Conservation (phyloP, 2,329 filamentous ascomycete genomes). For the Cephalotrichum gorgonifer region DNA sequence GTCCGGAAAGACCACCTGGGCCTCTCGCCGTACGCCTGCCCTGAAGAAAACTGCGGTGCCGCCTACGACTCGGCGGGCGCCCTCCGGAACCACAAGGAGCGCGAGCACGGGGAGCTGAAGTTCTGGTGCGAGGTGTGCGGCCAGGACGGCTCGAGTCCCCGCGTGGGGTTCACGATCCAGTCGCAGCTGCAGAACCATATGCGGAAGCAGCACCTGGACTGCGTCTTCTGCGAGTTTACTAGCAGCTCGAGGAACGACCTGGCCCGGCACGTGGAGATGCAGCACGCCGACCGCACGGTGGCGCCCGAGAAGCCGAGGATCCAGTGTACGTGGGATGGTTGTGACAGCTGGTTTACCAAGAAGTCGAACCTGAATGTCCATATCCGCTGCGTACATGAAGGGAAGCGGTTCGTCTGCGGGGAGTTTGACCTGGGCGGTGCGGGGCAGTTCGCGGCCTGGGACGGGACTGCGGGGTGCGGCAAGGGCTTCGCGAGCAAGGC, state of each 20-base stretch:
- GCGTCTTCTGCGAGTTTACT: constrained; percentile 60
- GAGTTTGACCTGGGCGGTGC: constrained; percentile 28
- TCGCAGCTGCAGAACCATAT: constrained; percentile 64
- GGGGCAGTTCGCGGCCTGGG: constrained; percentile 46
- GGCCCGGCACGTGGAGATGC: constrained; percentile 66
- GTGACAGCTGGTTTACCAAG: constrained; percentile 69
- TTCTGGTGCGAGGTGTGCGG: constrained; percentile 72
- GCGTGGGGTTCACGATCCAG: constrained; percentile 60
- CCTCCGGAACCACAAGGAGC: constrained; percentile 60
- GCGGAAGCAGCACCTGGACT: constrained; percentile 62
- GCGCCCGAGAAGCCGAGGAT: constrained; percentile 52
- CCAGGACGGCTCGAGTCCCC: constrained; percentile 24
- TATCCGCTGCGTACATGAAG: constrained; percentile 65
- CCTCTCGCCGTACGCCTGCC: constrained; percentile 61
- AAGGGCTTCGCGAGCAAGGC: constrained; percentile 67
- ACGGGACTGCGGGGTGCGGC: constrained; percentile 59
- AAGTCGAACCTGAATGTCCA: constrained; percentile 77
- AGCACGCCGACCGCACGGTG: constrained; percentile 55
- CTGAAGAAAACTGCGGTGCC: constrained; percentile 47
- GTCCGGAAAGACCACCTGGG: constrained; percentile 66
- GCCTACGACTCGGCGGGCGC: constrained; percentile 66
- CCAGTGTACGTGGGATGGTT: constrained; percentile 56
- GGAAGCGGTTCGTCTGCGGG: constrained; percentile 71
- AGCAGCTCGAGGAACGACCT: constrained; percentile 59
- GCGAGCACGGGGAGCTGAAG: constrained; percentile 57